Evolutionary conservation across 164 flowering plant genomes (phyloP), one percentile per base, ranked within the genome.

Genomic region (Nelumbo lutea): DNA sequence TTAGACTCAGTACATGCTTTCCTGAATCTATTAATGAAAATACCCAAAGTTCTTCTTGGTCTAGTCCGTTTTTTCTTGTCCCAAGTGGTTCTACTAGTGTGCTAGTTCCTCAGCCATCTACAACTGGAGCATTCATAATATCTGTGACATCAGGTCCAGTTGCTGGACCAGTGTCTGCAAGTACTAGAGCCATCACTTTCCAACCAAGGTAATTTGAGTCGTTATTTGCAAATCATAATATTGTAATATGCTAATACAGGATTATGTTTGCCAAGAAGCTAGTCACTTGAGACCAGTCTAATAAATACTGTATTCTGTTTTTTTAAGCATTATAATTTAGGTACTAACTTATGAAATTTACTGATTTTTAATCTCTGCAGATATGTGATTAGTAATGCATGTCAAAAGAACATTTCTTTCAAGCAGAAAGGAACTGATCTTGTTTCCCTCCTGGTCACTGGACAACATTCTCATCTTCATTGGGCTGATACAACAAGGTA

Each of bases 321-420:
- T 53, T 59, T 66, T 15, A 9, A 44, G 39, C 38, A 38, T 42
- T 40, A 65, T 68, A 14, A 7, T 48, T 57, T 9, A 46, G 65
- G 10, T 62, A 4, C 15, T 15, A 64, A 3, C 43, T 65, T 5
- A 44, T 47, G 44, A 43, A 11, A 1, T 61, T 13, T 68, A n/a
- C 59, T 46, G 2, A 52, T 55, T 9, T 45, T 45, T 72, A 2
- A 39, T 39, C 59, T 71, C 42, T 81, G 77, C 93, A 95, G 99
- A 82, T 95, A 86, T 70, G 87, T 95, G 65, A 87, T 95, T 45
- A 83, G 97, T 71, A 95, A 95, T 81, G 94, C 98, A 53, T 89
- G 97, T 82, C 79, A 85, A 80, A 89, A 79, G 78, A 84, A 82
- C 43, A 60, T 95, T 38, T 86, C 79, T 69, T 95, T 81, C 79